Evolutionary conservation across 2,329 filamentous ascomycete genomes (phyloP), one percentile per base, ranked within the genome.

Genomic region (Alternaria infectoria): DNA sequence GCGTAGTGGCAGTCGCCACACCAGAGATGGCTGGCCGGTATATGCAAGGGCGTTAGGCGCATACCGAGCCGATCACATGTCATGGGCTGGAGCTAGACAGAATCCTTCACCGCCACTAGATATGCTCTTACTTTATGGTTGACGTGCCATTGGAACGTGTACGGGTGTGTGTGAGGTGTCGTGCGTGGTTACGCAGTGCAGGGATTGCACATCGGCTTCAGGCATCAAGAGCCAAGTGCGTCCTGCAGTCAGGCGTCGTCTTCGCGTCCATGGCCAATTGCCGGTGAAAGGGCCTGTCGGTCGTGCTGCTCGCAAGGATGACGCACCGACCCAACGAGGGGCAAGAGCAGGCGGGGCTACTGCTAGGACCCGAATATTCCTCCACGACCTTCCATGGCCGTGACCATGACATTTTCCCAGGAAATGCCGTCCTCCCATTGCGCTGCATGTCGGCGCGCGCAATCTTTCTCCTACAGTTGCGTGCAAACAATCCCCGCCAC

Each of bases 221-320:
- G 69, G 63, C 67, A 71, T 70, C 66, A 52, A 64, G 62, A 57
- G 69, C 69, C 65, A 71, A 69, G 69, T 61, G 55, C 36, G 61
- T 26, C 40, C 60, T 70, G 72, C 70, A 73, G 65, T 47, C 54
- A 65, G 68, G 67, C 68, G 68, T 65, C 30, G 66, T 64, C 59
- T 62, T 75, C 70, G 73, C 66, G 64, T 72, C 54, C 21, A 46
- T 45, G 59, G 67, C 76, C 74, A 77, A 76, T 77, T 50, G 61
- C 49, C 21, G 17, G 28, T 50, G 30, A 47, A 62, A 46, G 59
- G 63, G 54, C 58, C 60, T 64, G 65, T 46, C 50, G 59, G 32
- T 36, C 32, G 32, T 36, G 69, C 68, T 65, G 64, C 68, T 64
- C 49, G 64, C 54, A 62, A 67, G 65, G 62, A 77, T 75, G 74